Conservation (phyloP, 1,284 basidiomycete species). For the Butyriboletus appendiculatus region DNA sequence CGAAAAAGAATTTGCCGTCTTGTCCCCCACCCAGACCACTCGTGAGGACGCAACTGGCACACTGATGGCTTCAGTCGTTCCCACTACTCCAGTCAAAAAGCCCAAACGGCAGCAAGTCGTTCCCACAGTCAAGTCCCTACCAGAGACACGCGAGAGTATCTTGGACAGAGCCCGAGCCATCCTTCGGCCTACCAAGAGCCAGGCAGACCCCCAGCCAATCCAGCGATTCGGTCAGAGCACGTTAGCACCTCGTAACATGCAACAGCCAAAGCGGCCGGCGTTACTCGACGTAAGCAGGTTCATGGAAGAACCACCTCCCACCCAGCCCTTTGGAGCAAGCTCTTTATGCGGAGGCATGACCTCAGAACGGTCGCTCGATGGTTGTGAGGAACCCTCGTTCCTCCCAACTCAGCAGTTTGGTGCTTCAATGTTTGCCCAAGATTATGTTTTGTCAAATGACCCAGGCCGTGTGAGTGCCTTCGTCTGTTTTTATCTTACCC, state of each 20-base stretch:
- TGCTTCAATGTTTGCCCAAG: slow-evolving; percentile 24
- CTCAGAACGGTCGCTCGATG: background rate
- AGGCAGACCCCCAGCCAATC: slow-evolving; percentile 21
- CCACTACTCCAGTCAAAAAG: slow-evolving; percentile 47
- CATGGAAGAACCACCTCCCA: slow-evolving; percentile 23
- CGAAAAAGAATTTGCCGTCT: slow-evolving; percentile 43
- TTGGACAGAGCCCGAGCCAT: slow-evolving; percentile 55
- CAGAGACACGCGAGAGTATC: slow-evolving; percentile 53
- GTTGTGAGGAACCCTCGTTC: background rate
- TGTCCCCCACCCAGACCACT: background rate
- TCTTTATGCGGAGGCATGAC: slow-evolving; percentile 19
- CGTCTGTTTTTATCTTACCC: background rate
- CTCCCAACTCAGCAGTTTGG: background rate
- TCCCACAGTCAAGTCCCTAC: slow-evolving; percentile 48
- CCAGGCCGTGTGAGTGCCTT: slow-evolving; percentile 12
- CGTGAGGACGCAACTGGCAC: slow-evolving; percentile 38
- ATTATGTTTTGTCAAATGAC: background rate
- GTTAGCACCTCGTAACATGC: slow-evolving; percentile 14
- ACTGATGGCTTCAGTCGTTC: slow-evolving; percentile 55
- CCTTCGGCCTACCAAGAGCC: slow-evolving; percentile 29
- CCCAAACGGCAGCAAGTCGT: slow-evolving; percentile 41
- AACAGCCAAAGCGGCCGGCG: background rate
- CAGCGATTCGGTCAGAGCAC: slow-evolving; percentile 35
- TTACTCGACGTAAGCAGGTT: background rate
- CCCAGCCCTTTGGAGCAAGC: slow-evolving; percentile 48